Base-by-base conservation (phyloP, 2,329 filamentous ascomycete species). In the Epichloe typhina region DNA sequence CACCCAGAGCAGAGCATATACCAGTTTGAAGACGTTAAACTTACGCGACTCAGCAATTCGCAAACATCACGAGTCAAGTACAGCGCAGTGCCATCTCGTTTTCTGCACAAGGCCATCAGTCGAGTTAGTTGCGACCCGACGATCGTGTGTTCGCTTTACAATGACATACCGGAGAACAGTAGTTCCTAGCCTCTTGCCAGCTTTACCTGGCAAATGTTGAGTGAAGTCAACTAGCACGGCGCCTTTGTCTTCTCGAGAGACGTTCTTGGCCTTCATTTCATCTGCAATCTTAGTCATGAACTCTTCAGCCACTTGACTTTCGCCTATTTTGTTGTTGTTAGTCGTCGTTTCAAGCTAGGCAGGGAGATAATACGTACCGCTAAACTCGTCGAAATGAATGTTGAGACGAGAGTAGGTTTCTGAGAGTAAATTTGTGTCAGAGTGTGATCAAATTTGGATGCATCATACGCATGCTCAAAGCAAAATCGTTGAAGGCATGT, bases 41-140 rank as follows among this genome's bases (percentile, higher is more conserved):
- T 52, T 56, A 61, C 56, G 51, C 86, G 79, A 60, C 81, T 77
- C 49, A 88, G 68, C 31, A 87, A 76, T 61, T 88, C 84, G 57
- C 82, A 84, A 55, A 90, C 84, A 64, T 91, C 85, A 57, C 86
- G 80, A 47, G 86, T 87, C 45, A 90, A 74, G 63, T 91, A 90
- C 36, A 88, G 75, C 40, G 83, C 84, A 12, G 84, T 88, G 50
- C 86, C 86, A 56, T 86, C 82, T 57, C 78, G 80, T 69, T 87
- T 86, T 56, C 61, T 61, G 23, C 19, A 39, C 17, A 26, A 49
- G 19, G 21, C 1, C 48, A 23, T 5, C 15, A 31, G 31, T 36
- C 13, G 1, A 36, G 38, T 51, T 15, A 51, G 50, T 31, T 15
- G 13, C 37, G n/a, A 19, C 23, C 15, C 21, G 23, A 41, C 31